Evolutionary conservation across 139 green algal species (phyloP), one percentile per base, ranked within the genome.

Genomic region (Penium margaritaceum): DNA sequence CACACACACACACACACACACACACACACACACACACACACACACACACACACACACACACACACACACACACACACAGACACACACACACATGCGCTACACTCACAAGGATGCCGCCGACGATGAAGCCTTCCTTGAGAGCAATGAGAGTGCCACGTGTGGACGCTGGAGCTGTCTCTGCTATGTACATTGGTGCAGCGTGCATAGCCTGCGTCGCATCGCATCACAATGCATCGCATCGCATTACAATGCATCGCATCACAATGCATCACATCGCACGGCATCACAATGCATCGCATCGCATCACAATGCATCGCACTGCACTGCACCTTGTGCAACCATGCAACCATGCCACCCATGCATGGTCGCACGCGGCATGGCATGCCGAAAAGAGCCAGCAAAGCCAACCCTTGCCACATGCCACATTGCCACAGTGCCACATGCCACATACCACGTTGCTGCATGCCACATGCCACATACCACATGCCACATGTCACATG

Each of bases 121-220:
- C 90, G 58, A 96, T 92, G 58, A 90, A 77, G 3, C 53, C 87
- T 67, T 96, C 91, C 73, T 96, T 95, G 44, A 91, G 64, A 57
- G 77, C 85, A 55, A 95, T 89, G 15, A 96, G 83, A 64, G 90
- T 73, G 7, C 91, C 92, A 0, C 91, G 63, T 17, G 92, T 84
- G 21, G 43, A 68, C 0, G 87, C 69, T 2, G 91, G 89, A 7
- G 83, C 79, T 0, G 90, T 95, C 80, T 97, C 91, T 30, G 86
- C 84, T 37, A 97, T 97, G 85, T 97, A 97, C 15, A 95, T 86
- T 0, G 91, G 91, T 5, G 90, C 91, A 7, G 84, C 89, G 79
- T 97, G 91, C 91, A 96, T 96, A 6, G 90, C 68, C 68, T 76
- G 68, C 9, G 30, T 24, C 21, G 24, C 63, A 32, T 14, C 55